Conservation (phyloP, 106 monocot species). For the Dioscorea alata region DNA sequence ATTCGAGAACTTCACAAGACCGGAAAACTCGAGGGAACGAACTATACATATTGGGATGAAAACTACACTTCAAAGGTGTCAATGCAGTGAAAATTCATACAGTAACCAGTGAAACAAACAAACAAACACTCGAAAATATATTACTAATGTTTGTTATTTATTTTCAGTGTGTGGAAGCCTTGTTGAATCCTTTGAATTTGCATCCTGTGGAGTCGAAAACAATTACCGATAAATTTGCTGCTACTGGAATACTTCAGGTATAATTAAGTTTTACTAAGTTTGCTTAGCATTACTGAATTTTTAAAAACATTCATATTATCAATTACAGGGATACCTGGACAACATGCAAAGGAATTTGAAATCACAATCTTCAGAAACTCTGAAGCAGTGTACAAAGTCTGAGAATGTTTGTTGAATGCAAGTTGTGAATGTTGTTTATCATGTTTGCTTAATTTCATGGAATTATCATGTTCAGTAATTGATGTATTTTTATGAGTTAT, state of each 20-base stretch:
- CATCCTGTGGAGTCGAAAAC: conserved; percentile 64
- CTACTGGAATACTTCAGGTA: conserved; percentile 92
- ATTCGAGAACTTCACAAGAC: conserved; percentile 59
- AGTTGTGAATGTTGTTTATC: too few relatives aligned
- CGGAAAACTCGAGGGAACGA: conserved; percentile 48
- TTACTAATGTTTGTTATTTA: not conserved
- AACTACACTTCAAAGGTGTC: conserved; percentile 83
- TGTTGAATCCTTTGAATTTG: conserved; percentile 64
- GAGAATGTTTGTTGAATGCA: too few relatives aligned
- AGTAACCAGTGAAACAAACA: not conserved
- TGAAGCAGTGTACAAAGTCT: too few relatives aligned
- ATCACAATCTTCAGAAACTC: not conserved
- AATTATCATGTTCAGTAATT: too few relatives aligned
- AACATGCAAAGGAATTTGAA: conserved; percentile 22
- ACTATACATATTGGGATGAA: conserved; percentile 91
- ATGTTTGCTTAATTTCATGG: too few relatives aligned
- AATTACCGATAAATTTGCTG: conserved; percentile 84
- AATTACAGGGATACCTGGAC: conserved; percentile 27
- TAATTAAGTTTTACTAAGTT: not conserved
- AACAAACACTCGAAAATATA: not conserved
- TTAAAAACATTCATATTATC: not conserved
- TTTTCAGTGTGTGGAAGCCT: conserved; percentile 67
- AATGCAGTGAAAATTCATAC: not conserved
- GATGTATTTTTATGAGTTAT: too few relatives aligned
- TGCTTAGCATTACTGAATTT: not conserved